Evolutionary conservation across 2,329 filamentous ascomycete species (phyloP).

Genomic region (Colletotrichum sp.): DNA sequence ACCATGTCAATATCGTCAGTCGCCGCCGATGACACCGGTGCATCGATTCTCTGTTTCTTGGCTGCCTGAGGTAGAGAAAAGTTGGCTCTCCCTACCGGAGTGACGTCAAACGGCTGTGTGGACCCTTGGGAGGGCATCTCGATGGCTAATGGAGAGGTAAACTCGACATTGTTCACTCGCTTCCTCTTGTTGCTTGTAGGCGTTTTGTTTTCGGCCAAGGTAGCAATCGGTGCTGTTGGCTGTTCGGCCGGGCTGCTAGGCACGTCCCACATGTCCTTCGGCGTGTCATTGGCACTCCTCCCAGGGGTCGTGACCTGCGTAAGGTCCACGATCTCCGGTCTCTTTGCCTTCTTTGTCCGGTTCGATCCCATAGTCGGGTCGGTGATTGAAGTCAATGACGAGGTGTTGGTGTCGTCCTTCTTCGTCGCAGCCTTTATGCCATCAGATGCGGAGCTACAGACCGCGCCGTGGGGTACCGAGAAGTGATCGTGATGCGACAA

Average conservation of each 20-base stretch:
- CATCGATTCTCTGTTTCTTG: background rate
- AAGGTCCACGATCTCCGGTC: slow-evolving; percentile 24
- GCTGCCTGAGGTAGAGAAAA: background rate
- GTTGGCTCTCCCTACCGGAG: background rate
- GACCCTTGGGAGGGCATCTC: slow-evolving; percentile 6
- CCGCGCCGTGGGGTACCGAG: background rate
- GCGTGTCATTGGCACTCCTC: slow-evolving; percentile 22
- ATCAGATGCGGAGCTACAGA: background rate
- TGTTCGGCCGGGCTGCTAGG: slow-evolving; percentile 41
- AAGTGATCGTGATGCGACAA: background rate
- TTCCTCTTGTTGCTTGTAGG: slow-evolving; percentile 12
- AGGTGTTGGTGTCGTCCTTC: background rate
- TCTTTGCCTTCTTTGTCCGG: slow-evolving; percentile 4
- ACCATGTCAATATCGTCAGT: slow-evolving; percentile 27
- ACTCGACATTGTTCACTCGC: background rate
- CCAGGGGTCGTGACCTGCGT: slow-evolving; percentile 39
- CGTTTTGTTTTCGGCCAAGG: background rate
- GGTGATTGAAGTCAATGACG: slow-evolving; percentile 29
- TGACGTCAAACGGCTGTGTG: slow-evolving; percentile 10
- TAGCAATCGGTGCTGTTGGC: slow-evolving; percentile 22
- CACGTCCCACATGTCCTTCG: slow-evolving; percentile 47
- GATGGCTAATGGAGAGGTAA: background rate
- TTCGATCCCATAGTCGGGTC: slow-evolving; percentile 26
- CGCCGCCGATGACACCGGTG: background rate
- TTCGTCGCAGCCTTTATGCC: background rate